Conservation (phyloP, 1,139 yeast species). For the Pichia sp. region DNA sequence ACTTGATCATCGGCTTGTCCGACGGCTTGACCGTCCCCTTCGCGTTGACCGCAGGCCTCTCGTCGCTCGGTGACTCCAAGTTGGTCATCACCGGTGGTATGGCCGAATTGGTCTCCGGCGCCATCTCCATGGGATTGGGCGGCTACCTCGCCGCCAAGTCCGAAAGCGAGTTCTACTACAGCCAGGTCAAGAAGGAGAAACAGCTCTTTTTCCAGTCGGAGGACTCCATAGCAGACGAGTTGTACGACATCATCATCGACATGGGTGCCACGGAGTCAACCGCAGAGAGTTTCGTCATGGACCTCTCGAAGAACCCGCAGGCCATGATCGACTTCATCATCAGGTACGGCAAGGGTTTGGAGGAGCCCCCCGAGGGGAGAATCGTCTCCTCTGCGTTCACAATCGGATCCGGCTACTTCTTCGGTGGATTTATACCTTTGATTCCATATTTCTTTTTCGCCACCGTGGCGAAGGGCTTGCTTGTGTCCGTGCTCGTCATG, state of each 20-base stretch:
- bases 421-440: constrained; percentile 80
- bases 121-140: constrained; percentile 83
- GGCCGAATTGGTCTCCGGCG: constrained; percentile 80
- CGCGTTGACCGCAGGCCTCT: constrained; percentile 78
- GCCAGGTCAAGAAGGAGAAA: constrained; percentile 70
- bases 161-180: constrained; percentile 66
- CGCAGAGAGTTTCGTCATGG: constrained; percentile 59
- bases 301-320: constrained; percentile 65
- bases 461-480: constrained; percentile 71
- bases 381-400: constrained; percentile 73
- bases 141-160: constrained; percentile 78
- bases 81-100: constrained; percentile 81
- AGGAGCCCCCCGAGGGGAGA: constrained; percentile 77
- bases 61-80: constrained; percentile 69
- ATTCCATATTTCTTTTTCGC: constrained; percentile 73
- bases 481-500: constrained; percentile 78
- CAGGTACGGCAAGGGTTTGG: constrained; percentile 69
- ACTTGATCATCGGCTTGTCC: constrained; percentile 70
- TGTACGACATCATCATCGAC: constrained; percentile 67
- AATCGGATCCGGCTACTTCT: constrained; percentile 67
- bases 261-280: constrained; percentile 68
- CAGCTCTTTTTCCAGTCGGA: constrained; percentile 63
- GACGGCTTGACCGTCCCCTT: constrained; percentile 84
- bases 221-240: constrained; percentile 53
- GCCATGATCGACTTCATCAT: constrained; percentile 66